A percentile compares a stretch with the other conserved stretches of the same genome.
These are phyloP conservation scores for Zelonia costaricensis DNA, from an alignment of 208 protist species.

Conservation along the genomic window DNA sequence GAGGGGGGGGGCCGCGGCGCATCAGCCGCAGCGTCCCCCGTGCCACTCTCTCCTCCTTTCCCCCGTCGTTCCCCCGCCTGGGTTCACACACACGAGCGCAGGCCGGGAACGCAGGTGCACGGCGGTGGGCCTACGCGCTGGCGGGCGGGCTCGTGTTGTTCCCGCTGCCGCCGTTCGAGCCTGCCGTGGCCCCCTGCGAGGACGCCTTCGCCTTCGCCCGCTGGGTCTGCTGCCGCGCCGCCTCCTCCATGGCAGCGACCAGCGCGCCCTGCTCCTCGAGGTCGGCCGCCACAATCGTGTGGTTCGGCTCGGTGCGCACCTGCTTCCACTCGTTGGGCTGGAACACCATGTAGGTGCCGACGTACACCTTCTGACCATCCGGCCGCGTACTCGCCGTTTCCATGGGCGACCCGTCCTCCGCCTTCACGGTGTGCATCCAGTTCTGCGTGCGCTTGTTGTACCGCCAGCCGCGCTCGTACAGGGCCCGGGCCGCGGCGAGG, in stretches of 20 bases:
- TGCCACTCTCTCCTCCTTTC: background rate
- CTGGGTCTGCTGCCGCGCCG: slow-evolving; percentile 39
- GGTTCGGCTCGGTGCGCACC: slow-evolving; percentile 36
- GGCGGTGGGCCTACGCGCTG: no score
- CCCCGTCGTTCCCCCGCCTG: background rate
- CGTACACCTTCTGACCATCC: slow-evolving; percentile 20
- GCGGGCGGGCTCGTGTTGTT: slow-evolving; percentile 6
- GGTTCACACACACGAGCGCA: background rate
- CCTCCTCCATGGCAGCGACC: slow-evolving; percentile 49
- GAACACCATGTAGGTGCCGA: slow-evolving; percentile 61
- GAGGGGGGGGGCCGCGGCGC: no score
- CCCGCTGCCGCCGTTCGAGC: slow-evolving; percentile 13
- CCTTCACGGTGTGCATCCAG: slow-evolving; percentile 57
- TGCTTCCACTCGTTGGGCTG: slow-evolving; percentile 68
- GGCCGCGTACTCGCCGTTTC: slow-evolving; percentile 17
- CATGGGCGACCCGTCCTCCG: slow-evolving; percentile 15
- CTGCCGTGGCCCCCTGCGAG: background rate
- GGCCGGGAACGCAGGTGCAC: no score
- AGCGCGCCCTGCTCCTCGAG: slow-evolving; percentile 54
- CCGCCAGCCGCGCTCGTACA: slow-evolving; percentile 93
- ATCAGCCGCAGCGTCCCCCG: no score
- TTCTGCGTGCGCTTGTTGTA: slow-evolving; percentile 79
- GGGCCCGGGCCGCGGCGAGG: slow-evolving; percentile 89
- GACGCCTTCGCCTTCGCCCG: slow-evolving; percentile 18
- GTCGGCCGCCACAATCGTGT: slow-evolving; percentile 41